These are phyloP conservation scores for Acmispon strigosus DNA, from an alignment of 306 rosid genomes.

Conservation along the genomic window DNA sequence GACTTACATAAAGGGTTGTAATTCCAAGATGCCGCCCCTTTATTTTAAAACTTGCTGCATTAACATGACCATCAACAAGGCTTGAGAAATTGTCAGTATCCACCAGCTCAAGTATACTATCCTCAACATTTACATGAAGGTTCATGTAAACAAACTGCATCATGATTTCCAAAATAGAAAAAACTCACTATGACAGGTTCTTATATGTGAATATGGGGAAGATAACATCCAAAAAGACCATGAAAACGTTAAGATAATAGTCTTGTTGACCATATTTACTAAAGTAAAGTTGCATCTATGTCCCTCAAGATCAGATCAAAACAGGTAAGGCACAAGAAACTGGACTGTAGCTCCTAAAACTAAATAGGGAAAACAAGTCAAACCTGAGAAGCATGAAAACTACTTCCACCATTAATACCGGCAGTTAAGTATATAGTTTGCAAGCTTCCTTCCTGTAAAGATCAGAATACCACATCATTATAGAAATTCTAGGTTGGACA, in stretches of 20 bases:
- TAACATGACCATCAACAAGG: constrained; percentile 35
- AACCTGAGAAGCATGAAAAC: constrained; percentile 84
- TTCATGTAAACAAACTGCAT: constrained; percentile 82
- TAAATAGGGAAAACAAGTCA: constrained; percentile 10
- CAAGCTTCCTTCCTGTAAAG: constrained; percentile 64
- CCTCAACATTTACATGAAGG: constrained; percentile 75
- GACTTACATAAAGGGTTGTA: constrained; percentile 75
- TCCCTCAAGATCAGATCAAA: constrained; percentile 13
- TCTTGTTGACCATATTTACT: constrained; percentile 14
- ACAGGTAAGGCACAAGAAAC: constrained; percentile 13
- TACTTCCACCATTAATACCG: constrained; percentile 63
- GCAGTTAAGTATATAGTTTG: constrained; percentile 60
- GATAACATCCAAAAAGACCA: constrained; percentile 6
- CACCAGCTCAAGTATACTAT: constrained; percentile 60
- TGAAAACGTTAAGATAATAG: constrained; percentile 9
- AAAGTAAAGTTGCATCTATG: constrained; percentile 4
- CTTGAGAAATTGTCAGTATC: constrained; percentile 36
- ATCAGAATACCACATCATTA: constrained; percentile 22
- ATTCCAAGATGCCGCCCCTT: constrained; percentile 68
- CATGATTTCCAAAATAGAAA: constrained; percentile 14
- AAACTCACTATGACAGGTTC: not conserved
- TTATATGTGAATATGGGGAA: not conserved
- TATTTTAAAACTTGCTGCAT: constrained; percentile 52
- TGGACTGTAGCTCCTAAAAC: not conserved
- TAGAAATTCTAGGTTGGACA: no score